Conservation (phyloP, 768 basidiomycete genomes). For the Russula lepida region DNA sequence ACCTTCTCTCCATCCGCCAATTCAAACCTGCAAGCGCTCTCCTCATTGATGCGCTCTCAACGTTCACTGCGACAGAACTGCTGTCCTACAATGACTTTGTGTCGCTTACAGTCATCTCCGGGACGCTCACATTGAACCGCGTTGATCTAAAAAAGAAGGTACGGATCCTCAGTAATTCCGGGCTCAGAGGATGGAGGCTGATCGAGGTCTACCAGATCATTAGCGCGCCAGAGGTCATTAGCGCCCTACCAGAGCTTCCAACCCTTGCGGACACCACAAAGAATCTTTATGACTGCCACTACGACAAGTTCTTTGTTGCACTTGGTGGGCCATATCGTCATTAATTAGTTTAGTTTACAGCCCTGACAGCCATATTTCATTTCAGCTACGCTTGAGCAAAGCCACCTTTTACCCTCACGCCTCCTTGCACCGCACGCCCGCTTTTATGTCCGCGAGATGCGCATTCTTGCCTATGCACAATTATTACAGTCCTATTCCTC, state of each 20-base stretch:
- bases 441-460: constrained; percentile 92
- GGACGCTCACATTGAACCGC: constrained; percentile 64
- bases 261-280: constrained; percentile 75
- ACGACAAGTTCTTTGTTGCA: constrained; percentile 88
- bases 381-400: constrained; percentile 80
- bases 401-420: constrained; percentile 79
- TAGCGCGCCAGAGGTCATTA: constrained; percentile 76
- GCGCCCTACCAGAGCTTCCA: constrained; percentile 75
- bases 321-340: constrained; percentile 45
- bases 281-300: constrained; percentile 87
- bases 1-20: constrained; percentile 80
- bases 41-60: constrained; percentile 84
- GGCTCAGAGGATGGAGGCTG: not conserved
- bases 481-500: constrained; percentile 87
- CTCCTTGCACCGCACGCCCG: constrained; percentile 79
- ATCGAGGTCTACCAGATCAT: constrained; percentile 50
- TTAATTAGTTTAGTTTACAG: not conserved
- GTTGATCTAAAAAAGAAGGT: constrained; percentile 92
- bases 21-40: constrained; percentile 83
- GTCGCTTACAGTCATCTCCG: constrained; percentile 71
- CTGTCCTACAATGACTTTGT: constrained; percentile 88
- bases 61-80: constrained; percentile 90
- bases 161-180: not conserved
- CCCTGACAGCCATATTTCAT: not conserved
- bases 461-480: constrained; percentile 87